Percentiles rank a stretch among this genome's conserved stretches.
phyloP scores from a whole-genome alignment of 2,329 filamentous ascomycete genomes.

The Fusarium sororula region DNA sequence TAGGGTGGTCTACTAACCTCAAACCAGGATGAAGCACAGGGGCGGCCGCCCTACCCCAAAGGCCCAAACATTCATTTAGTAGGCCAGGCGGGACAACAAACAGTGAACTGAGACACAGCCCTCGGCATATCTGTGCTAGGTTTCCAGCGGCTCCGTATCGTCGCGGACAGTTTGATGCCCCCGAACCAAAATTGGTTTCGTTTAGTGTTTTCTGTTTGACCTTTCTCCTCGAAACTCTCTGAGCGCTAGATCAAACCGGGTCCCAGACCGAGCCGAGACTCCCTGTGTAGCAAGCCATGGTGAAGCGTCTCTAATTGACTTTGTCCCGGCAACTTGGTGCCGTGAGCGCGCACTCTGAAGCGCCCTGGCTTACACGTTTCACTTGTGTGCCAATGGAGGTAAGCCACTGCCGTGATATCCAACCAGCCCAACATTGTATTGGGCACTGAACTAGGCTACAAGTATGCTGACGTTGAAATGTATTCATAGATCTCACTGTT shows the following conservation, averaged over 20 bases:
- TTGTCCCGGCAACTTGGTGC: conserved; percentile 12
- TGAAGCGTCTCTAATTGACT: not conserved
- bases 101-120: conserved; percentile 15
- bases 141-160: not conserved
- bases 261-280: conserved; percentile 11
- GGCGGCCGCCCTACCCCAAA: conserved; percentile 15
- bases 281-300: conserved; percentile 3
- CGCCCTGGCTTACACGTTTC: conserved; percentile 6
- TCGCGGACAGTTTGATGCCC: conserved; percentile 27
- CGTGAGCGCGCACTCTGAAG: not conserved
- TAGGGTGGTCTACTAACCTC: conserved; percentile 14
- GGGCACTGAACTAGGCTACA: not conserved
- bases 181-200: conserved; percentile 7
- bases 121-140: not conserved
- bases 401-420: not conserved
- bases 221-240: not conserved
- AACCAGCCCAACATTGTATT: not conserved
- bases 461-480: not conserved
- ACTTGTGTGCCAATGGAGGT: not conserved
- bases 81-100: not conserved
- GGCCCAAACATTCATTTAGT: not conserved
- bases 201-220: conserved; percentile 7
- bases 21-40: conserved; percentile 32
- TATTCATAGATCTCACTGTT: not conserved
- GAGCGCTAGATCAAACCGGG: conserved; percentile 22